These are phyloP conservation scores for Macrophomina pseudophaseolina DNA, from an alignment of 2,329 filamentous ascomycete genomes.

Conservation along the genomic window DNA sequence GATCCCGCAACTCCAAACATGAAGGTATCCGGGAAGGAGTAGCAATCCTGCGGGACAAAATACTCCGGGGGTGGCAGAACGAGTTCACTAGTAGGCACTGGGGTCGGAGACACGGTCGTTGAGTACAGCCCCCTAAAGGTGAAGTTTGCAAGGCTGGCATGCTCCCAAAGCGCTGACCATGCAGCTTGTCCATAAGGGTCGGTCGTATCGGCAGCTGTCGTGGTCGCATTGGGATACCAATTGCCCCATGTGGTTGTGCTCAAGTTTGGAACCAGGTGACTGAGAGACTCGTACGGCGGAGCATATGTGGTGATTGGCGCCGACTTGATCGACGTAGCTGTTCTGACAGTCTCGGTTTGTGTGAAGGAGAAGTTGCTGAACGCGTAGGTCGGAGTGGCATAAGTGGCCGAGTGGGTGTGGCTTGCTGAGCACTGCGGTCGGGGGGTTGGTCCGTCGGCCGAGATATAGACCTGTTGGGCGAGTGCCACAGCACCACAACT, in stretches of 20 bases:
- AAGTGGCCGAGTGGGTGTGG: constrained; percentile 32
- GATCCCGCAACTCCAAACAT: constrained; percentile 50
- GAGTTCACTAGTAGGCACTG: constrained; percentile 42
- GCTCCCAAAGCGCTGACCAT: constrained; percentile 46
- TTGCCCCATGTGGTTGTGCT: constrained; percentile 50
- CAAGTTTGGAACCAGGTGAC: constrained; percentile 41
- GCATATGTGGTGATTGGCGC: constrained; percentile 44
- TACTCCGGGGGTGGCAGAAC: constrained; percentile 41
- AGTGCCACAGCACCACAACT: constrained; percentile 9
- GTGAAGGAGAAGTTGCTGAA: constrained; percentile 44
- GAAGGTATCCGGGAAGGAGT: constrained; percentile 41
- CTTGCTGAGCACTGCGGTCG: constrained; percentile 38
- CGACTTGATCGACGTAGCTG: constrained; percentile 42
- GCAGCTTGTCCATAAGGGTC: constrained; percentile 48
- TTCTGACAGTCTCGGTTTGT: constrained; percentile 47
- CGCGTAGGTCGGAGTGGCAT: constrained; percentile 37
- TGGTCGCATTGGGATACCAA: constrained; percentile 45
- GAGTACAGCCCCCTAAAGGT: constrained; percentile 48
- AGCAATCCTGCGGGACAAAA: constrained; percentile 37
- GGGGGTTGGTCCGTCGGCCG: constrained; percentile 36
- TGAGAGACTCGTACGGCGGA: constrained; percentile 42
- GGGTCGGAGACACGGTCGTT: constrained; percentile 46
- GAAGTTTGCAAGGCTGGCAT: constrained; percentile 43
- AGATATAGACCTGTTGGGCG: constrained; percentile 46
- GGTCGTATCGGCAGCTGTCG: constrained; percentile 40